Evolutionary conservation across 257 asterid species (phyloP), one percentile per base, ranked within the genome.

Genomic region (Lantana camara): DNA sequence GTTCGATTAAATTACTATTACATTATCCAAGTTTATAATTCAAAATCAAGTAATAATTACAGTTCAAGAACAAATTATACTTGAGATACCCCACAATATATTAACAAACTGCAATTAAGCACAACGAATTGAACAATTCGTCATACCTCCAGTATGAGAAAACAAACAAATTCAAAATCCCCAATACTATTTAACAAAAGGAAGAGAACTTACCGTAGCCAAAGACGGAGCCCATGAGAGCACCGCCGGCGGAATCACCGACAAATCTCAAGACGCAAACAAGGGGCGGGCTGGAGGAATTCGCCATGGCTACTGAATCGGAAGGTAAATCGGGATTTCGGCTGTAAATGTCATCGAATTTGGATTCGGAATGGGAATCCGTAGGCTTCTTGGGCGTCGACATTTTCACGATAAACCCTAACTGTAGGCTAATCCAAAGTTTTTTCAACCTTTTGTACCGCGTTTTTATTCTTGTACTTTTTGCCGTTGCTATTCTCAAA

Each of bases 211-310:
- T 72, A 87, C 97, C 97, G 55, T 81, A 73, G 15, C 97, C 97
- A 19, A 85, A 85, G 71, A 90, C 63, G 62, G 96, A 87, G 46
- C 97, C 97, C 90, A 87, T 83, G 41, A 85, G 48, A 58, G 87
- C 97, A 1, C 97, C 93, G 54, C 77, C 87, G 7, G 85, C 95
- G 29, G 92, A 76, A 63, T 85, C 96, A 0, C 95, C 90, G 67
- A 89, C 97, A 67, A 82, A 85, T 46, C 85, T 63, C 53, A 77
- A 21, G 62, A 87, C 77, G 77, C 97, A 90, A 32, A 87, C 89
- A 9, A 79, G 66, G 23, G 95, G 89, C 46, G 86, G 80, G 76
- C 80, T 85, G 55, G 88, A 73, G 42, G 82, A 40, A 61, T 70
- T 79, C 70, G 82, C 17, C 6, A 48, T 29, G 57, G 64, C 63